Conservation (phyloP, 2,329 filamentous ascomycete species). For the Calonectria naviculata region DNA sequence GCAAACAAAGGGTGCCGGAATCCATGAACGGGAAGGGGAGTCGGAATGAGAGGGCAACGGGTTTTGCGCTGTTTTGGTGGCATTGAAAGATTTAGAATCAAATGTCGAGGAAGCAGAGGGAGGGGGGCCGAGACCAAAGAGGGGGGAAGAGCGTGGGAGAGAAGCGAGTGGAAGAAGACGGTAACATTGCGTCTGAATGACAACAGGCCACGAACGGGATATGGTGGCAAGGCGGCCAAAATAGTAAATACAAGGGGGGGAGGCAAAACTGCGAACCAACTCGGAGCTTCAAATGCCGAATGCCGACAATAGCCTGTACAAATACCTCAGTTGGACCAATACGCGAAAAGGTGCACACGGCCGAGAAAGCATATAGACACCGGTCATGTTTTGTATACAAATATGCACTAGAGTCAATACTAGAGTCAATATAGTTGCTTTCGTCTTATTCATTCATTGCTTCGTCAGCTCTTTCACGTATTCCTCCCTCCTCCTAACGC, state of each 20-base stretch:
- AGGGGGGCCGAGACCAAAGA: not conserved
- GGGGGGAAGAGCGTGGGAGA: not conserved
- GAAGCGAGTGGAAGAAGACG: not conserved
- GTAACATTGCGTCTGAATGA: not conserved
- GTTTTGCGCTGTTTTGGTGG: too few relatives aligned
- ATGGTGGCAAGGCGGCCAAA: not conserved
- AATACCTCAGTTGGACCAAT: not conserved
- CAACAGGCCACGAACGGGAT: not conserved
- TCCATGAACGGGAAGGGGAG: too few relatives aligned
- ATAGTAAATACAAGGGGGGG: not conserved
- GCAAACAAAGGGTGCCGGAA: too few relatives aligned
- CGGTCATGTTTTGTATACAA: not conserved
- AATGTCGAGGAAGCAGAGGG: not conserved
- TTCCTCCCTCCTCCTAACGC: conserved; percentile 28
- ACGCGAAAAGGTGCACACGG: not conserved
- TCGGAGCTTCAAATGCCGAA: not conserved
- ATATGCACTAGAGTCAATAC: not conserved
- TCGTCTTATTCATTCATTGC: conserved; percentile 22
- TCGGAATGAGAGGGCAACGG: too few relatives aligned
- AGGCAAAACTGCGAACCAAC: not conserved
- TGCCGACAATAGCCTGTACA: not conserved
- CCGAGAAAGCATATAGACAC: not conserved
- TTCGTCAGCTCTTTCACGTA: conserved; percentile 5
- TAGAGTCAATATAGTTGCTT: not conserved
- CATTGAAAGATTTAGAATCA: too few relatives aligned